These are phyloP conservation scores for Peronospora destructor DNA, from an alignment of 352 stramenopile genomes.

Conservation along the genomic window DNA sequence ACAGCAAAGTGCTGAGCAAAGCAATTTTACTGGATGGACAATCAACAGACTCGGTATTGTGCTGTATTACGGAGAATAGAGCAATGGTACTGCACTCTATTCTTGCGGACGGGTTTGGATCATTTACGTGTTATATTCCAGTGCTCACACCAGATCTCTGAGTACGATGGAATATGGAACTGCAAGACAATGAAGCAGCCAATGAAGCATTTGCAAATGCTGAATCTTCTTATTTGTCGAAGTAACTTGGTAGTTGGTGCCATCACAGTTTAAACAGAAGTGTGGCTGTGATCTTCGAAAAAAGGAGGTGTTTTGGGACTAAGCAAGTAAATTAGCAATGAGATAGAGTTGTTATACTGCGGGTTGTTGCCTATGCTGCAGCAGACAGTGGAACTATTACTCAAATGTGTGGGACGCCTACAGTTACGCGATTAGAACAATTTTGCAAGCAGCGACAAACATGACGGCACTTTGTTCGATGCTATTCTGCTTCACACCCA, in stretches of 20 bases:
- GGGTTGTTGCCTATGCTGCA: not conserved
- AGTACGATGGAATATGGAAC: not conserved
- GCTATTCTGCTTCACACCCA: no score
- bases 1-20: constrained; percentile 72
- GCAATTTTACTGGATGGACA: constrained; percentile 67
- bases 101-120: constrained; percentile 66
- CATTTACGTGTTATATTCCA: constrained; percentile 78
- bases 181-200: not conserved
- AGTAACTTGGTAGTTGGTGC: constrained; percentile 2
- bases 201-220: not conserved
- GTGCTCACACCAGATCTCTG: constrained; percentile 56
- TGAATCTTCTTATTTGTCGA: not conserved
- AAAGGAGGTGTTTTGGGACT: not conserved
- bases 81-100: constrained; percentile 78
- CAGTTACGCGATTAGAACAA: constrained; percentile 15
- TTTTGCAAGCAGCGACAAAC: constrained; percentile 40
- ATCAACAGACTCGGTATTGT: constrained; percentile 62
- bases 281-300: constrained; percentile 3
- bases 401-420: constrained; percentile 8
- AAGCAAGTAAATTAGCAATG: constrained; percentile 7
- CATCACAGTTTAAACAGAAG: constrained; percentile 1
- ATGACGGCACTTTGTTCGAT: constrained; percentile 23
- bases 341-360: not conserved
- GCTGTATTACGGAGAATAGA: constrained; percentile 76
- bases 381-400: constrained; percentile 5